These are phyloP conservation scores for Blastobotrys illinoisensis DNA, from an alignment of 1,139 yeast species.

Conservation along the genomic window DNA sequence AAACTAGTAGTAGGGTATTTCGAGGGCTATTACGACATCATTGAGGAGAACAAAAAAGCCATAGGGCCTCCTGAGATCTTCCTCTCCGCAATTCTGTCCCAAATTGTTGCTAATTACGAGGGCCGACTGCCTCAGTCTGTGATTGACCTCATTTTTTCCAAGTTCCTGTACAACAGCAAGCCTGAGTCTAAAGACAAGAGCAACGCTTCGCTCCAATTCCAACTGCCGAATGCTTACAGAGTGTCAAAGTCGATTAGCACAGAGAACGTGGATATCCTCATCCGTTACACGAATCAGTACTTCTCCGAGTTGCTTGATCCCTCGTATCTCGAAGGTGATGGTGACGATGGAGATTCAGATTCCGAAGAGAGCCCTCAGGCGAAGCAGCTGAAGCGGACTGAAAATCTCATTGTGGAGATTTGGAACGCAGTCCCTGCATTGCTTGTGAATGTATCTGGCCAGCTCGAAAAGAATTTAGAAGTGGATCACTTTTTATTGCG, in stretches of 20 bases:
- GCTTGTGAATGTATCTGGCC: slow-evolving; percentile 67
- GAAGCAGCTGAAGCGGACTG: slow-evolving; percentile 41
- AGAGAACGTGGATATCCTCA: slow-evolving; percentile 65
- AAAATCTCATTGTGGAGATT: slow-evolving; percentile 56
- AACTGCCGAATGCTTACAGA: slow-evolving; percentile 52
- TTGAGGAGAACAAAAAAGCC: background rate
- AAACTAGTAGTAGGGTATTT: background rate
- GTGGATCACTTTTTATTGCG: slow-evolving; percentile 66
- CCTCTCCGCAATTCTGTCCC: slow-evolving; percentile 65
- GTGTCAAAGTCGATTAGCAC: slow-evolving; percentile 67
- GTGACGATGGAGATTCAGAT: slow-evolving; percentile 22
- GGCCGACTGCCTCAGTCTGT: slow-evolving; percentile 62
- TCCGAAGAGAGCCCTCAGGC: slow-evolving; percentile 11
- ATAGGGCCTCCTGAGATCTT: slow-evolving; percentile 38
- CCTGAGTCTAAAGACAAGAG: slow-evolving; percentile 33
- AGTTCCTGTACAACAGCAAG: slow-evolving; percentile 36
- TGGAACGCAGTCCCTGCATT: slow-evolving; percentile 80
- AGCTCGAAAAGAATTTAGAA: slow-evolving; percentile 67
- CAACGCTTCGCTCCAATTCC: slow-evolving; percentile 28
- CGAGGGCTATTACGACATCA: background rate
- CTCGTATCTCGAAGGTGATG: slow-evolving; percentile 16
- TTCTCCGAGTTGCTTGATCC: slow-evolving; percentile 61
- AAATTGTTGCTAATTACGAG: slow-evolving; percentile 63
- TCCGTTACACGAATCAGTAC: slow-evolving; percentile 72
- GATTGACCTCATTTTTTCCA: slow-evolving; percentile 55